Percentiles rank a stretch among this genome's conserved stretches.
These are phyloP conservation scores for Cystobasidium pallidum DNA, from an alignment of 1,284 basidiomycete species.

Conservation along the genomic window DNA sequence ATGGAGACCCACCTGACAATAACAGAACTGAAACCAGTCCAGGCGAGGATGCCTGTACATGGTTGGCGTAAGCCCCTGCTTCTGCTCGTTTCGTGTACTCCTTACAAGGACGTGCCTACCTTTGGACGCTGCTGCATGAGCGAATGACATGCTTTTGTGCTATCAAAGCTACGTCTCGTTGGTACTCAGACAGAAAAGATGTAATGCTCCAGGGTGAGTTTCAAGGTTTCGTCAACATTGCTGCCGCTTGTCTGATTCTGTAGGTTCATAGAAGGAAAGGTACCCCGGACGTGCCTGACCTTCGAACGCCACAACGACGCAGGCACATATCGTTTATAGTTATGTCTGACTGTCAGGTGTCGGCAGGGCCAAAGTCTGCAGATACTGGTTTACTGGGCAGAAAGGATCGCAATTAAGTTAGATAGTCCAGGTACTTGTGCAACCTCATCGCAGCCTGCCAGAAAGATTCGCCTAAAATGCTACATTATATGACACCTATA, in stretches of 20 bases:
- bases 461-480: too few species aligned
- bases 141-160: constrained; percentile 51
- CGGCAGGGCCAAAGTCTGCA: too few species aligned
- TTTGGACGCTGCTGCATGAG: constrained; percentile 74
- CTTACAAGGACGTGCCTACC: constrained; percentile 60
- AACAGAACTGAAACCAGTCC: constrained; percentile 70
- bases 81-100: not conserved
- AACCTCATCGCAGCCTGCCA: too few species aligned
- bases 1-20: constrained; percentile 63
- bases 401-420: too few species aligned
- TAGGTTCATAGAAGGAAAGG: not conserved
- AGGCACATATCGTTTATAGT: too few species aligned
- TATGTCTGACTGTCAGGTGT: too few species aligned
- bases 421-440: too few species aligned
- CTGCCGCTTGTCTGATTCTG: not conserved
- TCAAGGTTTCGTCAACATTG: not conserved
- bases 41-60: constrained; percentile 71
- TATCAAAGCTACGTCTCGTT: not conserved
- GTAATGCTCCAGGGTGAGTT: not conserved
- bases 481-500: too few species aligned
- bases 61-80: not conserved
- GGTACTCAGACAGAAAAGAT: not conserved
- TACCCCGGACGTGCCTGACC: not conserved
- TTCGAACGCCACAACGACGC: not conserved
- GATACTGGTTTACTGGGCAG: too few species aligned